Evolutionary conservation across 208 protist genomes (phyloP), one percentile per base, ranked within the genome.

Genomic region (Leptomonas pyrrhocoris): DNA sequence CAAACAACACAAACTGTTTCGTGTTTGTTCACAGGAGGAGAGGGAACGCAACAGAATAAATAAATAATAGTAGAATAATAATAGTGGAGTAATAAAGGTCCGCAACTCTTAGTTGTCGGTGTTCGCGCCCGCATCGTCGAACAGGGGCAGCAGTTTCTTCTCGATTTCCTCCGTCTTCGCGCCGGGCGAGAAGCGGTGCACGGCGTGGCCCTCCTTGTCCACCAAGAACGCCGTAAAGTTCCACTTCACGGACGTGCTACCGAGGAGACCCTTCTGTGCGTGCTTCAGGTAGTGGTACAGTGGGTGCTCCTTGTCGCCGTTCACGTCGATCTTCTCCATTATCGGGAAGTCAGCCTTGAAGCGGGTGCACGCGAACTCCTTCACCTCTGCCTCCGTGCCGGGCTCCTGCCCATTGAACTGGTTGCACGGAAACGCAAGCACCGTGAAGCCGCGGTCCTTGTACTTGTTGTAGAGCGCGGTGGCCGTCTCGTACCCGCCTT

Each of bases 181-280:
- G 21, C 88, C 88, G 38, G 88, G 88, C 9, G 88, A 86, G 72
- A 90, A 96, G 55, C 91, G 88, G 21, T 68, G 43, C 50, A 92
- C 81, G 9, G 86, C 76, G 15, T 83, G 57, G 30, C 91, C 91
- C 38, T 94, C 75, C 40, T 73, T 65, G 61, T 96, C 81, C 55
- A 92, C 78, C 38, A 98, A 73, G 65, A 98, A 98, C 30, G 91
- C 96, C 15, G 93, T 96, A 77, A 98, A 98, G 79, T 98, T 98
- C 94, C 95, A 97, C 79, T 95, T 97, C 51, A 98, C 86, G 1
- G 81, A 62, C 21, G 79, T 84, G 21, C 68, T 81, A 19, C 86
- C 86, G 12, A 91, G 53, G n/a, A 84, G 43, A 31, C 94, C 94
- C 54, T 78, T 74, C 45, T 77, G 54, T n/a, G 75, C 46, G 31